phyloP scores from a whole-genome alignment of 805 yeast species.

The Groenewaldozyma salmanticensis region DNA sequence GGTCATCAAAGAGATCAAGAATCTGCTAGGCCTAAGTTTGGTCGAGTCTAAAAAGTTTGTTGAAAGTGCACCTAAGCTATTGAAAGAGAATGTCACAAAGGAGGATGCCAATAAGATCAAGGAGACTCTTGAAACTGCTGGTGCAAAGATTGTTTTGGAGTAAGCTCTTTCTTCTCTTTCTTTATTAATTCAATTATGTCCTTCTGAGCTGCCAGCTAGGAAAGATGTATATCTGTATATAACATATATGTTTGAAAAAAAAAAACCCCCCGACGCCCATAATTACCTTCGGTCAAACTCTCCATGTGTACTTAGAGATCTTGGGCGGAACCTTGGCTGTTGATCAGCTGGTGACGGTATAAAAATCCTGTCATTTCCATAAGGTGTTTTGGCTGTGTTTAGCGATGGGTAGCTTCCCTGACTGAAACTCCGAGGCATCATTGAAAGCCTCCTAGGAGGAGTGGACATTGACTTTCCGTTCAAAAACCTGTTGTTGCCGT shows the following conservation, averaged over 20 bases:
- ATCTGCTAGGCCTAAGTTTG: slow-evolving; percentile 78
- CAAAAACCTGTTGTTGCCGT: neutral
- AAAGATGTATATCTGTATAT: too few species aligned
- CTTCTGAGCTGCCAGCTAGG: too few species aligned
- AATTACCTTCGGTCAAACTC: too few species aligned
- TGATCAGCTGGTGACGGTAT: too few species aligned
- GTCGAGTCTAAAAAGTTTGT: slow-evolving; percentile 98
- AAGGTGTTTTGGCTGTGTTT: too few species aligned
- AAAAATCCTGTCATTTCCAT: too few species aligned
- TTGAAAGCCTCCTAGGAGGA: neutral
- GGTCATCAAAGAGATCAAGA: slow-evolving; percentile 94
- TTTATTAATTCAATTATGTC: neutral
- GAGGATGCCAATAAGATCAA: slow-evolving; percentile 98
- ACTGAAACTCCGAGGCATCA: neutral
- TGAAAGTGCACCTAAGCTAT: slow-evolving; percentile 91
- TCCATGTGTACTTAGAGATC: too few species aligned
- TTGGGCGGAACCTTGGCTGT: too few species aligned
- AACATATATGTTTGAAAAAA: too few species aligned
- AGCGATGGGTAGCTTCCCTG: too few species aligned
- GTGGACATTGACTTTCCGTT: too few species aligned
- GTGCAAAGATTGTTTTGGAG: slow-evolving; percentile 88
- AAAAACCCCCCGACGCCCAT: too few species aligned
- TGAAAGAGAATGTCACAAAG: slow-evolving; percentile 92
- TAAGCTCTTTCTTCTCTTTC: slow-evolving; percentile 31
- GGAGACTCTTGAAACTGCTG: slow-evolving; percentile 83